phyloP scores from a whole-genome alignment of 345 rosid species.

The Clarkia xantiana region DNA sequence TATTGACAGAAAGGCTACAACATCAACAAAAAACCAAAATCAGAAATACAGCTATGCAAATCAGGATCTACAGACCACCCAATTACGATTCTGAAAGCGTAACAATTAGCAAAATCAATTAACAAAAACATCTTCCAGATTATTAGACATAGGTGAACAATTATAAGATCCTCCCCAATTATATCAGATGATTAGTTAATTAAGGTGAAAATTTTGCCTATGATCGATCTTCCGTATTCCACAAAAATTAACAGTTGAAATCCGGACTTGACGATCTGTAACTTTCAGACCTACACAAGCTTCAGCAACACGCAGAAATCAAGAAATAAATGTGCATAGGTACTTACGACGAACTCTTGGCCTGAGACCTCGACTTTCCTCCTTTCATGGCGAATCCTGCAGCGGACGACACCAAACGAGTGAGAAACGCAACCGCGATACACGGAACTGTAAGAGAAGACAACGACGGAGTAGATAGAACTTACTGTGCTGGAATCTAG shows the following conservation, averaged over 20 bases:
- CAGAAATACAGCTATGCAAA: too few relatives aligned
- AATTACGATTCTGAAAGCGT: too few relatives aligned
- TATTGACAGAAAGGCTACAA: constrained; percentile 70
- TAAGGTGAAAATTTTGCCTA: too few relatives aligned
- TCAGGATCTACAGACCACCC: too few relatives aligned
- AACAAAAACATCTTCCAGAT: too few relatives aligned
- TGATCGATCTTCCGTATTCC: too few relatives aligned
- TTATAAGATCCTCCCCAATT: too few relatives aligned
- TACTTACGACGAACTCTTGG: constrained; percentile 58
- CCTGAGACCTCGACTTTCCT: constrained; percentile 66
- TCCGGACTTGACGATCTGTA: not conserved
- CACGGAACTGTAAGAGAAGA: constrained; percentile 5
- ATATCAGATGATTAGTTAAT: too few relatives aligned
- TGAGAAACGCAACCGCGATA: constrained; percentile 2
- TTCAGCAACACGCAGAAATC: not conserved
- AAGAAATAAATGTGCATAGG: not conserved
- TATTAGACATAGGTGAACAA: too few relatives aligned
- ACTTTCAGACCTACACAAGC: not conserved
- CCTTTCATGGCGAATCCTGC: constrained; percentile 80
- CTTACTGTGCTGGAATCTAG: constrained; percentile 3
- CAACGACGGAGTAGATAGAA: not conserved
- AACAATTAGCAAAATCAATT: too few relatives aligned
- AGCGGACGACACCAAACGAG: constrained; percentile 5
- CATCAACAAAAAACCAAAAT: not conserved
- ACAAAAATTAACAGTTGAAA: too few relatives aligned